phyloP scores from a whole-genome alignment of 192 early-diverging fungal species.

The Entomortierella chlamydospora region DNA sequence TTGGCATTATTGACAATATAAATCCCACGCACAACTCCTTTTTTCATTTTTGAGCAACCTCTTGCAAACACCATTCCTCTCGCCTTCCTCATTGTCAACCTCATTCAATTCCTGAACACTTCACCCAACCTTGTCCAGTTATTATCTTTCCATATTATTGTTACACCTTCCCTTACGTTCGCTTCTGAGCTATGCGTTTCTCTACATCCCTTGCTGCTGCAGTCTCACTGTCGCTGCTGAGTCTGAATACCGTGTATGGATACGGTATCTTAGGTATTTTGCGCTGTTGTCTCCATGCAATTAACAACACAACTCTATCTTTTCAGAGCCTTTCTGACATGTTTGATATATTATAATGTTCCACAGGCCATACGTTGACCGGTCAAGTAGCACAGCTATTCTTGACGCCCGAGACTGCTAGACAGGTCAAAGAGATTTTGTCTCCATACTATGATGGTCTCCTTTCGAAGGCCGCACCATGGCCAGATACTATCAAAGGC shows the following conservation, averaged over 20 bases:
- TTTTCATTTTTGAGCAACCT: neutral
- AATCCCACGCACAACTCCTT: no score
- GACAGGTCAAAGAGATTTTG: constrained; percentile 46
- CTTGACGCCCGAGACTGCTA: constrained; percentile 43
- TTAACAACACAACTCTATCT: no score
- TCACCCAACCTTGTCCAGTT: no score
- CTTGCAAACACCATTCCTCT: neutral
- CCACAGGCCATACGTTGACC: constrained; percentile 44
- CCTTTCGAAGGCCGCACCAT: constrained; percentile 50
- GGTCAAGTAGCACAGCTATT: constrained; percentile 48
- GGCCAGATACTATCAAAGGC: constrained; percentile 51
- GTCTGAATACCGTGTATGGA: constrained; percentile 14
- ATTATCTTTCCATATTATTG: neutral
- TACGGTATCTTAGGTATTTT: constrained; percentile 53
- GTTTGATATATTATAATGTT: neutral
- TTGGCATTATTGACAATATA: no score
- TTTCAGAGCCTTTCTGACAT: no score
- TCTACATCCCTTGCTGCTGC: neutral
- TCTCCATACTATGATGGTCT: constrained; percentile 51
- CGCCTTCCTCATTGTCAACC: neutral
- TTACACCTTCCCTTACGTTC: neutral
- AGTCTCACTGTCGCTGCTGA: constrained; percentile 8
- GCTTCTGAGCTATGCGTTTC: neutral
- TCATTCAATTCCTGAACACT: no score
- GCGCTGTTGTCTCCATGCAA: no score